These are phyloP conservation scores for Leavenworthia alabamica DNA, from an alignment of 345 rosid species.

Conservation along the genomic window DNA sequence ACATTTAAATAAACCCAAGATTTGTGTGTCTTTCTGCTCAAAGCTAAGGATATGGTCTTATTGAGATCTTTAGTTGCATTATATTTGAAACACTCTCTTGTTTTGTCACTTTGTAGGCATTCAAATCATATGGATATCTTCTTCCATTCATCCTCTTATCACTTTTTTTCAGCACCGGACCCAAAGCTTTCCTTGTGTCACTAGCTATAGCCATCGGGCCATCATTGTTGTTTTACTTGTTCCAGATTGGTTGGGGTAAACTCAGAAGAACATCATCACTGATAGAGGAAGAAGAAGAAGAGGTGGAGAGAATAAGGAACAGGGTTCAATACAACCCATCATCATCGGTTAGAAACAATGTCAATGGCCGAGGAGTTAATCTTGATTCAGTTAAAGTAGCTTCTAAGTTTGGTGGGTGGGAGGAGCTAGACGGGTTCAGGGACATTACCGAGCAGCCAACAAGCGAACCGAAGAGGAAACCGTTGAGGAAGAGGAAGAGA, in stretches of 20 bases:
- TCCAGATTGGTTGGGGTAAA: conserved; percentile 29
- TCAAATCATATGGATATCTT: conserved; percentile 31
- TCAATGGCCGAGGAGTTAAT: background rate
- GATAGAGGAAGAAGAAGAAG: background rate
- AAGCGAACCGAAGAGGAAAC: conserved; percentile 6
- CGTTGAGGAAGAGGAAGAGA: conserved; percentile 3
- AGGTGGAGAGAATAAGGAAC: conserved; percentile 2
- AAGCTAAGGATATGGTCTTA: background rate
- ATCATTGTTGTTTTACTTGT: conserved; percentile 21
- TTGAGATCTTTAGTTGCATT: background rate
- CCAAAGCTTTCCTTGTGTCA: conserved; percentile 30
- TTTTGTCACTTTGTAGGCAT: conserved; percentile 17
- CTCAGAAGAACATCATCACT: conserved; percentile 13
- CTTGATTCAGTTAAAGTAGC: conserved; percentile 9
- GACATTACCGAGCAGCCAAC: background rate
- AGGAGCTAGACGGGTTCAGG: conserved; percentile 14
- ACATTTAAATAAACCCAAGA: background rate
- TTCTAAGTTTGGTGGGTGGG: conserved; percentile 35
- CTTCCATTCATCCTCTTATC: conserved; percentile 32
- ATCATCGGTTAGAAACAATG: conserved; percentile 13
- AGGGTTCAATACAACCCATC: conserved; percentile 7
- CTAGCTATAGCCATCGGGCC: conserved; percentile 22
- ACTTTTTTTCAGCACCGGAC: conserved; percentile 29
- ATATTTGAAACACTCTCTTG: background rate
- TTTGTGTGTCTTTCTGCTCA: background rate